A percentile compares a stretch with the other conserved stretches of the same genome.
Conservation (phyloP, 805 yeast genomes). For the Peterozyma toletana region DNA sequence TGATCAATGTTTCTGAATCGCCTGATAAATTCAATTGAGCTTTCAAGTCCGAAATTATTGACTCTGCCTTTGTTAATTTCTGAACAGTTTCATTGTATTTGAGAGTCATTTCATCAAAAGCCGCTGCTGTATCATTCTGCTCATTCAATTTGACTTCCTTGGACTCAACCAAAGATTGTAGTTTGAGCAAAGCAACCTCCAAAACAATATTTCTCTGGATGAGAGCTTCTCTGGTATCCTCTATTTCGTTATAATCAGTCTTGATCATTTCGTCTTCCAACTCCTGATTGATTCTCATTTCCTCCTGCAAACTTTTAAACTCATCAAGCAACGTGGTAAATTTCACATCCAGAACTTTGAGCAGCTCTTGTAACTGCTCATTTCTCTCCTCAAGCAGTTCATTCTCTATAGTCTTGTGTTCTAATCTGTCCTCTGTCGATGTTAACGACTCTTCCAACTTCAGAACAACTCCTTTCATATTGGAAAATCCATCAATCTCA, state of each 20-base stretch:
- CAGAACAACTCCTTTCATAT: slow-evolving; percentile 22
- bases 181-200: slow-evolving; percentile 31
- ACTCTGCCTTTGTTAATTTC: slow-evolving; percentile 11
- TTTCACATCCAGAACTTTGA: slow-evolving; percentile 20
- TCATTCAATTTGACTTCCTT: background rate
- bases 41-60: slow-evolving; percentile 17
- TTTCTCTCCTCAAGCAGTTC: slow-evolving; percentile 31
- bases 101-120: background rate
- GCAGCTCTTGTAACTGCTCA: slow-evolving; percentile 18
- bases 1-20: slow-evolving; percentile 24
- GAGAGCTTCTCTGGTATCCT: slow-evolving; percentile 8
- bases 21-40: slow-evolving; percentile 19
- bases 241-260: slow-evolving; percentile 7
- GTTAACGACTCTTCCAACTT: slow-evolving; percentile 14
- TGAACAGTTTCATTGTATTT: slow-evolving; percentile 6
- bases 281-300: slow-evolving; percentile 27
- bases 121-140: too few species aligned
- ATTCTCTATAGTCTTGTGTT: slow-evolving; percentile 32
- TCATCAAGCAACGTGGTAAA: slow-evolving; percentile 26
- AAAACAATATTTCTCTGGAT: slow-evolving; percentile 26
- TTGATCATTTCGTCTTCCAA: slow-evolving; percentile 24
- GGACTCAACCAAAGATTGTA: slow-evolving; percentile 10
- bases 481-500: slow-evolving; percentile 19
- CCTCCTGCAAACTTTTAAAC: slow-evolving; percentile 25
- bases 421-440: slow-evolving; percentile 21